Conservation (phyloP, 352 stramenopile species). For the Pythium chondricola region DNA sequence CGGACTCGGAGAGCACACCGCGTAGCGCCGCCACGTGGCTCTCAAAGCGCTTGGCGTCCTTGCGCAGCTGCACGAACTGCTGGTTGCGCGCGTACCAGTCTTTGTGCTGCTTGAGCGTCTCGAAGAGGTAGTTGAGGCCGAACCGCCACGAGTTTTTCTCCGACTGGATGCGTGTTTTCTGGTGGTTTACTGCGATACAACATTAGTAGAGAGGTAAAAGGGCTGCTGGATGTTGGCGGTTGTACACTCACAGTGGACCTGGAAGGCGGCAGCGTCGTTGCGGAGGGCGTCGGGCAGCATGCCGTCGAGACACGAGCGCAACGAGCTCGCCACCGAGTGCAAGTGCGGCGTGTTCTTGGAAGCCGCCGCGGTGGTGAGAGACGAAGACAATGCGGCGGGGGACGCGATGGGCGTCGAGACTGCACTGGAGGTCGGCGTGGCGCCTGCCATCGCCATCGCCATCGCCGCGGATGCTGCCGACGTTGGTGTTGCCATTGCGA, state of each 20-base stretch:
- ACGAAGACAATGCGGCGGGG: constrained; percentile 6
- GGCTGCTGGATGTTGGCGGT: background rate
- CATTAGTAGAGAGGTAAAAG: too few species aligned
- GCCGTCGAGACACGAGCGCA: constrained; percentile 77
- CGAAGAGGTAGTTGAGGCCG: constrained; percentile 85
- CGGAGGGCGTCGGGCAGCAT: constrained; percentile 82
- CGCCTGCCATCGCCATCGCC: background rate
- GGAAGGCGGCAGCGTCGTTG: constrained; percentile 70
- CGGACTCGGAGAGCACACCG: constrained; percentile 67
- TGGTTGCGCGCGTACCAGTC: constrained; percentile 87
- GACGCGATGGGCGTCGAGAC: background rate
- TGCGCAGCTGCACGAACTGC: constrained; percentile 83
- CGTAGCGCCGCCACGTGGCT: constrained; percentile 63
- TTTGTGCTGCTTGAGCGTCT: constrained; percentile 86
- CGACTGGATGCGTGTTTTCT: constrained; percentile 64
- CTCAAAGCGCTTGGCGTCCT: constrained; percentile 78
- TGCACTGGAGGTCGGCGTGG: background rate
- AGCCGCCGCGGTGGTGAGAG: background rate
- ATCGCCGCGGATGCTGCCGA: constrained; percentile 8
- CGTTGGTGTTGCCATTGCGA: constrained; percentile 17
- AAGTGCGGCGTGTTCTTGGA: constrained; percentile 74
- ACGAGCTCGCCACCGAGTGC: constrained; percentile 73
- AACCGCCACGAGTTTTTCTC: constrained; percentile 88
- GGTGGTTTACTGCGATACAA: constrained; percentile 43
- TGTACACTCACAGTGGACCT: constrained; percentile 46